Evolutionary conservation across 331 rosid species (phyloP), one percentile per base, ranked within the genome.

Genomic region (Arachis monticola): DNA sequence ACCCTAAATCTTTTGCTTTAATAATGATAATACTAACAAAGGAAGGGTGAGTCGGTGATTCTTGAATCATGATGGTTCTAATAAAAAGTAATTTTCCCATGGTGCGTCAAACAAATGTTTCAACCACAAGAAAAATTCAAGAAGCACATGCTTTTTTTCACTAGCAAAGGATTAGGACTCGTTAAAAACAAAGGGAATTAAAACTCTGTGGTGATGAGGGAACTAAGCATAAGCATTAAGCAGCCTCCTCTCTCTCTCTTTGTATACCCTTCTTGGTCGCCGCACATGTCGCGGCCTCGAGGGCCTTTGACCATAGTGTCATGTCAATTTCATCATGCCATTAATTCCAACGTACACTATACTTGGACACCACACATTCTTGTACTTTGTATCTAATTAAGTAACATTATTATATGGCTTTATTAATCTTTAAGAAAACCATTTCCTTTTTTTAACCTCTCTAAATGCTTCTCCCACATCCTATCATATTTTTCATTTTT

Each of bases 31-130:
- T 27, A 27, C 30, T 27, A 27, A 27, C 30, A 27, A 27, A 27
- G 30, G 27, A 27, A 27, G 30, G 30, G 30, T 27, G 30, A 27
- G 30, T 27, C 30, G 30, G 30, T 27, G 74, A 75, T 69, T 31
- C 51, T 80, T 72, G 75, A 51, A 71, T 83, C 73, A 74, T 77
- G 67, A 67, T 70, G 69, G 66, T 77, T 89, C 81, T 82, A 67
- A 79, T 27, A 27, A 27, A 77, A 22, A 64, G 64, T 65, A 67
- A 80, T 72, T 30, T 64, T 87, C 78, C 53, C 70, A 46, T 17
- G 30, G 30, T 27, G 30, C 5, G 60, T 67, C 69, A 81, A 79
- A 72, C 63, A 27, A 27, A 27, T 27, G 30, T 89, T 86, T 87
- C 69, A 84, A 77, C 77, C 72, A 64, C 58, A 75, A 81, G 85